These are phyloP conservation scores for Eucalyptus polybractea DNA, from an alignment of 345 rosid genomes.

Conservation along the genomic window DNA sequence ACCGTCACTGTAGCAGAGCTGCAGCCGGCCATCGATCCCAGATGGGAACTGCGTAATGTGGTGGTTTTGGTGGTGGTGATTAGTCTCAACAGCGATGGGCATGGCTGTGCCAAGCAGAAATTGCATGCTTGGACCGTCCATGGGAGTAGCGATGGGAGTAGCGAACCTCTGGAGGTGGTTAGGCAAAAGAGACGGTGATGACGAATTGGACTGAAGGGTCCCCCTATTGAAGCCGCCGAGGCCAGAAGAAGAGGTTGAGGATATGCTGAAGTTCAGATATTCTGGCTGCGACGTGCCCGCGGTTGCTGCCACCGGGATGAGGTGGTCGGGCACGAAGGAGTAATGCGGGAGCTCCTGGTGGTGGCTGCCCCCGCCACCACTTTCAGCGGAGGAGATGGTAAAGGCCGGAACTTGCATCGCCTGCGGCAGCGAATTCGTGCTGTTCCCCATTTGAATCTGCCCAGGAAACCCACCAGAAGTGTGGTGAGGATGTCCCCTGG, in stretches of 20 bases:
- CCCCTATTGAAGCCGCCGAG: conserved; percentile 80
- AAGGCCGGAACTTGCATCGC: conserved; percentile 2
- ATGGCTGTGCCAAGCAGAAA: conserved; percentile 51
- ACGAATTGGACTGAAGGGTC: conserved; percentile 99
- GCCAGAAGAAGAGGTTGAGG: conserved; percentile 21
- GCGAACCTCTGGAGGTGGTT: conserved; percentile 60
- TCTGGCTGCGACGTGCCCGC: conserved; percentile 25
- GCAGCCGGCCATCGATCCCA: conserved; percentile 48
- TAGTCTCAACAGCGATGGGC: conserved; percentile 51
- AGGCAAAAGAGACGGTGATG: conserved; percentile 56
- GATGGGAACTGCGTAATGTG: conserved; percentile 45
- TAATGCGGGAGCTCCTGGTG: conserved; percentile 57
- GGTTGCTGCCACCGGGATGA: conserved; percentile 35
- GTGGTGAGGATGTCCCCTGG: conserved; percentile 15
- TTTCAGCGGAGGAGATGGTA: conserved; percentile 23
- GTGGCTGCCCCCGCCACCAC: conserved; percentile 11
- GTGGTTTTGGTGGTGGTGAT: conserved; percentile 28
- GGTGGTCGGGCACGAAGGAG: conserved; percentile 67
- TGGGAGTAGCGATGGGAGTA: conserved; percentile 22
- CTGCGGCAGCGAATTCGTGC: not conserved
- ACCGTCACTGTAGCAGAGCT: conserved; percentile 71
- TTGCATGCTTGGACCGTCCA: conserved; percentile 54
- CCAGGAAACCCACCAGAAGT: conserved; percentile 16
- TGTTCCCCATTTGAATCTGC: conserved; percentile 18
- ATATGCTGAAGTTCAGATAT: conserved; percentile 74